Evolutionary conservation across 306 rosid species (phyloP).

Genomic region (Alnus glutinosa): DNA sequence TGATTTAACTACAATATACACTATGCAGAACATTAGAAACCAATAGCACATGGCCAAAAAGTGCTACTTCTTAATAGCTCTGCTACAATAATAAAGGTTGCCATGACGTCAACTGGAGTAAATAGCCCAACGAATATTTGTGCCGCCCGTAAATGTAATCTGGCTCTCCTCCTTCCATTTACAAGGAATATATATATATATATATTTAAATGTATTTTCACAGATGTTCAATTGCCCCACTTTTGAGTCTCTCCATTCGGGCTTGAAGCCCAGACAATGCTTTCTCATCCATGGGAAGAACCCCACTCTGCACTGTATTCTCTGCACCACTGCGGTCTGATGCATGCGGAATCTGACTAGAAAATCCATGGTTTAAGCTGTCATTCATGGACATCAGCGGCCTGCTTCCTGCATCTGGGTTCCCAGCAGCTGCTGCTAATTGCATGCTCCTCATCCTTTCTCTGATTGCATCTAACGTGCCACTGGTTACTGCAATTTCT

Average conservation of each 20-base stretch:
- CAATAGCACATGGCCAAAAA: slow-evolving; percentile 23
- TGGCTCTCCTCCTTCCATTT: slow-evolving; percentile 31
- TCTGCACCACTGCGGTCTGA: slow-evolving; percentile 49
- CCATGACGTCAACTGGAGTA: slow-evolving; percentile 24
- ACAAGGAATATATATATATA: not conserved
- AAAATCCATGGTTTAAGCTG: slow-evolving; percentile 51
- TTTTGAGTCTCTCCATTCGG: slow-evolving; percentile 97
- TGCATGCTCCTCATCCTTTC: slow-evolving; percentile 99
- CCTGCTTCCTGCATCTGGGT: slow-evolving; percentile 59
- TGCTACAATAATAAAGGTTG: slow-evolving; percentile 24
- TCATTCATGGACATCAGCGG: slow-evolving; percentile 62
- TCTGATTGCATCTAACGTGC: slow-evolving; percentile 92
- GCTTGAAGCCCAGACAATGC: slow-evolving; percentile 99
- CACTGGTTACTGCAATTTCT: slow-evolving; percentile 67
- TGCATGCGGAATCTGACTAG: slow-evolving; percentile 57
- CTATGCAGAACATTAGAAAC: not conserved
- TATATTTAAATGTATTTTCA: slow-evolving; percentile 10
- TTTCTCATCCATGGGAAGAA: slow-evolving; percentile 92
- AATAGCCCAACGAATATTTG: slow-evolving; percentile 23
- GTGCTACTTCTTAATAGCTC: slow-evolving; percentile 40
- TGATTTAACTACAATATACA: slow-evolving; percentile 47
- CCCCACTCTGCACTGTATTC: slow-evolving; percentile 65
- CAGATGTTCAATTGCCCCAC: slow-evolving; percentile 80
- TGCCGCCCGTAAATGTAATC: slow-evolving; percentile 28
- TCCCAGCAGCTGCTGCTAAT: slow-evolving; percentile 77